Evolutionary conservation across 257 asterid genomes (phyloP).

Genomic region (Przewalskia tangutica): DNA sequence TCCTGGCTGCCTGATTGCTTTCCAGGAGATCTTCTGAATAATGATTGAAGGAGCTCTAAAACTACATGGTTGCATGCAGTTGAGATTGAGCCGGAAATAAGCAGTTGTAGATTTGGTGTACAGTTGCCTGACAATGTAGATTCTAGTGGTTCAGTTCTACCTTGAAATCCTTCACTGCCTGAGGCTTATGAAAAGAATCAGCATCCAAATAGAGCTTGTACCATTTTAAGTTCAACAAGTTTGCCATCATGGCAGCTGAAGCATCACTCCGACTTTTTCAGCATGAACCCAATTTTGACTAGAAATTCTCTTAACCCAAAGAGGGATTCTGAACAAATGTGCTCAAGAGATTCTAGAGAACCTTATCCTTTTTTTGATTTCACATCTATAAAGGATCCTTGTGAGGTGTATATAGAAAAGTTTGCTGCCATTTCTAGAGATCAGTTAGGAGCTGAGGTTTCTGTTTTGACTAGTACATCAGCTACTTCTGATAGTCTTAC

Average conservation of each 20-base stretch:
- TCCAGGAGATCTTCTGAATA: slow-evolving; percentile 3
- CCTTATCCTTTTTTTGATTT: slow-evolving; percentile 52
- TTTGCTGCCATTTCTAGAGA: slow-evolving; percentile 20
- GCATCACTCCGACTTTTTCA: slow-evolving; percentile 42
- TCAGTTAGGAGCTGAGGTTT: slow-evolving; percentile 25
- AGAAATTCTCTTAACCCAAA: slow-evolving; percentile 32
- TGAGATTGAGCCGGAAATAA: slow-evolving; percentile 24
- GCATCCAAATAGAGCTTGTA: slow-evolving; percentile 16
- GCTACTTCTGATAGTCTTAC: slow-evolving; percentile 23
- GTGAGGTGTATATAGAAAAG: slow-evolving; percentile 27
- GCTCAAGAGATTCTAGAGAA: slow-evolving; percentile 24
- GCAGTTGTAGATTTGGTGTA: slow-evolving; percentile 21
- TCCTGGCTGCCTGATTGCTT: slow-evolving; percentile 14
- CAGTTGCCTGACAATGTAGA: slow-evolving; percentile 11
- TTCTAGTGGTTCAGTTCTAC: slow-evolving; percentile 18
- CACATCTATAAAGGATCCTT: slow-evolving; percentile 61
- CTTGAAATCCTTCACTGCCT: slow-evolving; percentile 15
- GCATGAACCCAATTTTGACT: slow-evolving; percentile 53
- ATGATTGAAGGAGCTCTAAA: slow-evolving; percentile 15
- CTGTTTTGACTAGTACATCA: slow-evolving; percentile 24
- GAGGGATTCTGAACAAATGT: slow-evolving; percentile 29
- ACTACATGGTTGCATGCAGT: slow-evolving; percentile 25
- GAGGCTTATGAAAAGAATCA: slow-evolving; percentile 20
- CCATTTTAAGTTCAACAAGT: slow-evolving; percentile 21
- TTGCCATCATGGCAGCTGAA: slow-evolving; percentile 26